Percentiles rank a stretch among this genome's conserved stretches.
phyloP scores from a whole-genome alignment of 2,329 filamentous ascomycete genomes.

The Remersonia thermophila region DNA sequence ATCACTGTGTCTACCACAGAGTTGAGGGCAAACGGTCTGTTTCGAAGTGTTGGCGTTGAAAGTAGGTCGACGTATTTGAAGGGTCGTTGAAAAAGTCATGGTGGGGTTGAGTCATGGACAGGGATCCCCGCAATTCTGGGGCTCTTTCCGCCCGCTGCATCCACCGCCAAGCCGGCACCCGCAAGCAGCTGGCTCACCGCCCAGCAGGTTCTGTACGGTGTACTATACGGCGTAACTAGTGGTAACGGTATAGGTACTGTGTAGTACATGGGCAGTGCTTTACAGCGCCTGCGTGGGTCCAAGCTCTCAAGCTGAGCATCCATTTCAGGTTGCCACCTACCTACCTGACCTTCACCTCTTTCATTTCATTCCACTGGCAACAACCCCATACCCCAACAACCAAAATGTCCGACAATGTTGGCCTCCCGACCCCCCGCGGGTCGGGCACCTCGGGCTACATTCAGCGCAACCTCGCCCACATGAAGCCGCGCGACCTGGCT shows the following conservation, averaged over 20 bases:
- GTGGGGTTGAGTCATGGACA: slow-evolving; percentile 12
- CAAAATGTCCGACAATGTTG: slow-evolving; percentile 90
- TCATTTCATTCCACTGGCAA: too few relatives aligned
- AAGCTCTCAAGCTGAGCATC: too few relatives aligned
- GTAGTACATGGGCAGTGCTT: too few relatives aligned
- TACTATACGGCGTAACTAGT: too few relatives aligned
- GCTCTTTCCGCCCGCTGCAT: slow-evolving; percentile 8
- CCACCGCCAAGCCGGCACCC: neutral
- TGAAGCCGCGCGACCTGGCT: slow-evolving; percentile 65
- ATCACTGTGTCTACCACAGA: too few relatives aligned
- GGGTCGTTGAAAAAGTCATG: slow-evolving; percentile 2
- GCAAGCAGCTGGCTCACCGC: slow-evolving; percentile 6
- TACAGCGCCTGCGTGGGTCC: too few relatives aligned
- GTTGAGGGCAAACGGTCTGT: too few relatives aligned
- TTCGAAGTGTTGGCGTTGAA: too few relatives aligned
- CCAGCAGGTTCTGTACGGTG: neutral
- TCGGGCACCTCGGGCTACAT: slow-evolving; percentile 96
- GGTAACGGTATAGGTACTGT: too few relatives aligned
- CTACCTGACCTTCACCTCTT: too few relatives aligned
- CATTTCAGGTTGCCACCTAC: too few relatives aligned
- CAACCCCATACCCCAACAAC: neutral
- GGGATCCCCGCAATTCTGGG: slow-evolving; percentile 4
- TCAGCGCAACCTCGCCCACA: slow-evolving; percentile 84
- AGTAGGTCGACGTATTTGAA: too few relatives aligned
- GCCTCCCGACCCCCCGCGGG: slow-evolving; percentile 83